Percentiles rank a stretch among this genome's conserved stretches.
Evolutionary conservation across 768 basidiomycete species (phyloP).

Genomic region (Pulveroboletus ravenelii): DNA sequence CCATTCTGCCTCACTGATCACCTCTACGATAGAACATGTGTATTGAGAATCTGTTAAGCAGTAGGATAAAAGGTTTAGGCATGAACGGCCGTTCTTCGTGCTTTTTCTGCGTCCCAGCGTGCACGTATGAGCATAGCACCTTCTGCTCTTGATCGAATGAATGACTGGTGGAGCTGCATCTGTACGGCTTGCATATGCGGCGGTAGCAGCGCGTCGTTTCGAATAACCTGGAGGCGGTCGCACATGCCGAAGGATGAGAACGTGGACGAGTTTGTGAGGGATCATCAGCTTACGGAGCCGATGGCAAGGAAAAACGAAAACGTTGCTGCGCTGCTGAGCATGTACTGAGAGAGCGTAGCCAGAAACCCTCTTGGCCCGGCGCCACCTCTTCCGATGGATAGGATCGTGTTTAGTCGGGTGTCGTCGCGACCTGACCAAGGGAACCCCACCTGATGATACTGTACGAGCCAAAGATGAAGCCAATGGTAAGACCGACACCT

Average conservation of each 20-base stretch:
- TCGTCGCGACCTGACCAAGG: neutral
- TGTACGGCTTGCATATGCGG: slow-evolving; percentile 62
- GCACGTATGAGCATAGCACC: slow-evolving; percentile 67
- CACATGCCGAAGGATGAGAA: neutral
- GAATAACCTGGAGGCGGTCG: slow-evolving; percentile 66
- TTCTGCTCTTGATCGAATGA: slow-evolving; percentile 60
- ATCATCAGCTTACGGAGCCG: slow-evolving; percentile 61
- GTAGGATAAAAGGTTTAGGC: slow-evolving; percentile 7
- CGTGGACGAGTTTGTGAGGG: neutral
- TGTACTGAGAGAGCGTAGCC: slow-evolving; percentile 93
- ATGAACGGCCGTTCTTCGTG: slow-evolving; percentile 17
- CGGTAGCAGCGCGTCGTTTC: slow-evolving; percentile 64
- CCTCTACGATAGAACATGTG: slow-evolving; percentile 6
- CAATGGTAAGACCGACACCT: slow-evolving; percentile 93
- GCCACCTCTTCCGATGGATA: slow-evolving; percentile 55
- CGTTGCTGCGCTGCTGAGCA: slow-evolving; percentile 96
- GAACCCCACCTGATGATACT: slow-evolving; percentile 78
- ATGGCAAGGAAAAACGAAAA: slow-evolving; percentile 97
- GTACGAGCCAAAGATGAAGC: slow-evolving; percentile 94
- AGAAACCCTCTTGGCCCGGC: slow-evolving; percentile 87
- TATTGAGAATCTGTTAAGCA: slow-evolving; percentile 12
- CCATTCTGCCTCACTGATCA: slow-evolving; percentile 11
- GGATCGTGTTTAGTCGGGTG: slow-evolving; percentile 5
- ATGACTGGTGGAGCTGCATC: slow-evolving; percentile 50
- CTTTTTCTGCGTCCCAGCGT: slow-evolving; percentile 67